Percentiles rank a stretch among this genome's conserved stretches.
These are phyloP conservation scores for Microcos paniculata DNA, from an alignment of 345 rosid species.

Conservation along the genomic window DNA sequence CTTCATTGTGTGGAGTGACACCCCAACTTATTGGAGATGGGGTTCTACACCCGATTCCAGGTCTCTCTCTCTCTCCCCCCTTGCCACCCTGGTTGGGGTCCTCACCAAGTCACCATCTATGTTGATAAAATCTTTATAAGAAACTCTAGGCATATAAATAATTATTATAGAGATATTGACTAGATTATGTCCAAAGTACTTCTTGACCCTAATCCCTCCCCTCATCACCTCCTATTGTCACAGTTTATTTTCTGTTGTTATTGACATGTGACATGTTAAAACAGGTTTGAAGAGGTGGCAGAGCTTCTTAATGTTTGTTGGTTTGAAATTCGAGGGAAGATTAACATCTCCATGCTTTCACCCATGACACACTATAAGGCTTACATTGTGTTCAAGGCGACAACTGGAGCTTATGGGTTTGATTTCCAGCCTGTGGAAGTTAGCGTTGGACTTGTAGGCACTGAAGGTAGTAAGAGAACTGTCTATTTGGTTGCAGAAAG, in stretches of 20 bases:
- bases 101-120: neutral
- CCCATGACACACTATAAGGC: constrained; percentile 40
- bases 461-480: constrained; percentile 5
- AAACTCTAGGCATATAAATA: neutral
- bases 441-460: constrained; percentile 33
- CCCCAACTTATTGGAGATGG: constrained; percentile 46
- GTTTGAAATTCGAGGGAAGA: constrained; percentile 49
- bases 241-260: neutral
- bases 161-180: neutral
- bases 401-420: constrained; percentile 28
- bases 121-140: too few species aligned
- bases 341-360: constrained; percentile 39
- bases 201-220: neutral
- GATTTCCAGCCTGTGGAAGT: constrained; percentile 33
- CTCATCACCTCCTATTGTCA: neutral
- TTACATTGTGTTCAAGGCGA: constrained; percentile 40
- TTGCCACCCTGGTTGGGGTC: too few species aligned
- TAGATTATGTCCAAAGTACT: neutral
- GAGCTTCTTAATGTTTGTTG: constrained; percentile 46
- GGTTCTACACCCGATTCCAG: constrained; percentile 29
- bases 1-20: constrained; percentile 36
- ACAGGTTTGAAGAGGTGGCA: constrained; percentile 46
- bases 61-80: constrained; percentile 14
- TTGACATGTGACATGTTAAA: neutral
- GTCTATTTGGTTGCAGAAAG: constrained; percentile 22